Evolutionary conservation across 2,329 filamentous ascomycete species (phyloP).

Genomic region (Clathrospora elynae): DNA sequence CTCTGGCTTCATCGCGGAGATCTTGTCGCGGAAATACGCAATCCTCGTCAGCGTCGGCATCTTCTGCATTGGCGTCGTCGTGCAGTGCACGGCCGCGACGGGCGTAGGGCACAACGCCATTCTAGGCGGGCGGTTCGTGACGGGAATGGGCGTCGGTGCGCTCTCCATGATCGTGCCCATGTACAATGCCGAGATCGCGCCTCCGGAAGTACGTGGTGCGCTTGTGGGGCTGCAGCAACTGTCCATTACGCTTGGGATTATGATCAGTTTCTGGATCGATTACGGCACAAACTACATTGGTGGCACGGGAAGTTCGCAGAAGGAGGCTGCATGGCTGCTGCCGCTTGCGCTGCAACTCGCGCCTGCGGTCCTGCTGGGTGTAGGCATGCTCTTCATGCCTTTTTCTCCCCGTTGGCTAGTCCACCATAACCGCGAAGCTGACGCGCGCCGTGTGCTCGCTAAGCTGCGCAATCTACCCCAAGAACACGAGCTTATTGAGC

Average conservation of each 20-base stretch:
- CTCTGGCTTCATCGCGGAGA: slow-evolving; percentile 71
- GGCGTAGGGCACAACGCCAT: slow-evolving; percentile 62
- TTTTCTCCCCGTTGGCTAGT: slow-evolving; percentile 77
- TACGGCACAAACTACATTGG: slow-evolving; percentile 52
- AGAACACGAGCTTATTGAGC: slow-evolving; percentile 71
- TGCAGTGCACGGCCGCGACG: slow-evolving; percentile 66
- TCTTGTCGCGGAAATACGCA: slow-evolving; percentile 69
- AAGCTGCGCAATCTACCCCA: slow-evolving; percentile 64
- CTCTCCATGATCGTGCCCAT: slow-evolving; percentile 70
- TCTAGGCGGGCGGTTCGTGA: slow-evolving; percentile 73
- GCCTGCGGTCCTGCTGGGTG: slow-evolving; percentile 67
- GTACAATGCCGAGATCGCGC: slow-evolving; percentile 50
- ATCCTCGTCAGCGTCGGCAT: slow-evolving; percentile 69
- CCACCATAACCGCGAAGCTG: slow-evolving; percentile 69
- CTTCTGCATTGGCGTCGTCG: slow-evolving; percentile 71
- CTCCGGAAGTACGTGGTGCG: slow-evolving; percentile 68
- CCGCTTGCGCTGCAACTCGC: slow-evolving; percentile 73
- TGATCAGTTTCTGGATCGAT: slow-evolving; percentile 60
- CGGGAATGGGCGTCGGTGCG: slow-evolving; percentile 70
- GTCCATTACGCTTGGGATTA: slow-evolving; percentile 66
- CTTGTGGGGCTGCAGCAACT: slow-evolving; percentile 67
- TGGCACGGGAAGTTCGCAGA: slow-evolving; percentile 64
- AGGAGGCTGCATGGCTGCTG: slow-evolving; percentile 72
- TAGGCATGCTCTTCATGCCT: slow-evolving; percentile 79
- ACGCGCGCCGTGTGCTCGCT: slow-evolving; percentile 67